Evolutionary conservation across 2,329 filamentous ascomycete species (phyloP), one percentile per base, ranked within the genome.

Genomic region (Colletotrichum somersetense): DNA sequence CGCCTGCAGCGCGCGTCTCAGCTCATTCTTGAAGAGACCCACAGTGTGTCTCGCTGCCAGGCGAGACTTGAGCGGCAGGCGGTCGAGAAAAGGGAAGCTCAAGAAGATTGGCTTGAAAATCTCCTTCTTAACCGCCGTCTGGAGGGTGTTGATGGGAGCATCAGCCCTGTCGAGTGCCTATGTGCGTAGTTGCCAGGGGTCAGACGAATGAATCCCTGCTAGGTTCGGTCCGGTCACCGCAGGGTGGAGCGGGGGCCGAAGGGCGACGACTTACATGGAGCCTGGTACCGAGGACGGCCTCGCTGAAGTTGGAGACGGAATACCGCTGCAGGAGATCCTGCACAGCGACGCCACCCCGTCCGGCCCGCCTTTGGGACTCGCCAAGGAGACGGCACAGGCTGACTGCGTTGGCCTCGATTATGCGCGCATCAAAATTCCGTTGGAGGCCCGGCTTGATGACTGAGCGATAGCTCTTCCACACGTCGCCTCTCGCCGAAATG

Each of bases 381-480:
- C 78, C n/a, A n/a, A 82, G 75, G 66, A 82, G 77, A 18, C 72
- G 52, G 33, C 76, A 72, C 44, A 81, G 71, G 14, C 48, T 74
- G 52, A 68, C 67, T 11, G 76, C 76, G 66, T 79, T 81, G 66
- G 56, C 73, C 30, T 73, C 62, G 42, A 80, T 72, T 7, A 75
- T 68, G 52, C 52, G 69, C 23, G 65, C 71, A 48, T 79, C 78
- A 30, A 79, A 73, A 23, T 50, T 69, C 8, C 73, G 65, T 26
- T 83, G 81, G 42, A 84, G 62, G 0, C 78, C 81, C 0, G 80
- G 79, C 62, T 83, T 82, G 75, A 82, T 77, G 30, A 84, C 77
- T 1, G 77, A 75, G 1, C 76, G 77, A 67, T 80, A 84, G 5
- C 75, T 74, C 67, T 75, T 79, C 82, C 81, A 84, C 2, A 75